Evolutionary conservation across 176 grass and related monocot genomes (phyloP), one percentile per base, ranked within the genome.

Genomic region (Guadua angustifolia): DNA sequence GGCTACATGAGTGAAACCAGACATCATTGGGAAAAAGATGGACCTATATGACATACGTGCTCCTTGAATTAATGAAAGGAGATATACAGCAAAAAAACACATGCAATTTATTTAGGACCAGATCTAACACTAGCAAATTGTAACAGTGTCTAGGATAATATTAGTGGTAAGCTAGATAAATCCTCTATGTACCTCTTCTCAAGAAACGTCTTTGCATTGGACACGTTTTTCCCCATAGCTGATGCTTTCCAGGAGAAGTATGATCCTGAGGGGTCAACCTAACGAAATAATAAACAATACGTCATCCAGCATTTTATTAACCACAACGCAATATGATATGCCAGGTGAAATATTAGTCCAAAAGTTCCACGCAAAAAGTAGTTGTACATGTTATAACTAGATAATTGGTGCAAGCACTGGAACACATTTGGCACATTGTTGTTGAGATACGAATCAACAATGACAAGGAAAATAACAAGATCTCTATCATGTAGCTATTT

Each of bases 211-310:
- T 98, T 98, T 40, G 95, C 95, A 77, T 98, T 95, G 51, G 95
- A 98, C 21, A 98, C 93, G 59, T 98, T 98, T 90, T 98, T 98
- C 8, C 95, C 95, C 93, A 95, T 98, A 25, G 95, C 95, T 87
- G 95, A 98, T 71, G 95, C 95, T 85, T 98, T 98, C 95, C 95
- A 95, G n/a, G 95, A 95, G 82, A 98, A 98, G 83, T 98, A 98
- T 9, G 95, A 98, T 76, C 95, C 95, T 71, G 95, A 98, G 25
- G 95, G 93, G 53, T 98, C 95, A 72, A 98, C 95, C 95, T 98
- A 74, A 12, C 79, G 44, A 84, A 81, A 82, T 19, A 82, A 51
- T 1, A 10, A 72, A 73, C 1, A 32, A 74, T 39, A 50, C 84
- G 19, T 13, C 8, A 40, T 78, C 58, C 49, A 59, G 21, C 19